Evolutionary conservation across 2,329 filamentous ascomycete genomes (phyloP), one percentile per base, ranked within the genome.

Genomic region (Colletotrichum godetiae): DNA sequence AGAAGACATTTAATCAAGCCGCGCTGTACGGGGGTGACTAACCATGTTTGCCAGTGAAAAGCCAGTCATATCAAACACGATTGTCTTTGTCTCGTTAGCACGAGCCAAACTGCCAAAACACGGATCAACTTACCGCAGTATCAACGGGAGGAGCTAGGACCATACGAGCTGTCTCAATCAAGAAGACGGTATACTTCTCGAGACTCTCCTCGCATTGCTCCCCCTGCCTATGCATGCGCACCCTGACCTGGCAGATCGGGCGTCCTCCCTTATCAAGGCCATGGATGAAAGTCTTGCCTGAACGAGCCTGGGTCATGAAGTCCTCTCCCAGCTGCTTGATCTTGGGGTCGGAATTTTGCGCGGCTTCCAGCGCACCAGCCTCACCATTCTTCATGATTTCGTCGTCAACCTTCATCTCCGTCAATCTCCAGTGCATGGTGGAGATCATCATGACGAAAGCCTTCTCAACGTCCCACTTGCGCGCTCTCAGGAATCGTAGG

Each of bases 1-100:
- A 79, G 78, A 46, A 67, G 75, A 49, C 11, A 31, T 13, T 13
- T 49, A 7, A n/a, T 8, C 3, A 10, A 22, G 56, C 49, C 10
- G 56, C 8, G 19, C 59, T 35, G 62, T 24, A 22, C 27, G 49
- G 5, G 19, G 15, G 57, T 19, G 19, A 78, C 86, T 80, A 84
- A 92, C 91, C 97, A 99, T 98, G 83, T 99, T 99, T 19, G 95
- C 93, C 85, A 98, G 88, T 22, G 93, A 94, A 82, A 98, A 98
- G 75, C 92, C 91, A 8, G 94, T 97, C 94, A 99, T 96, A 82
- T 99, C 97, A 80, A 99, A 99, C 59, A 99, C 85, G 75, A 99
- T 91, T 55, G 94, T 97, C 94, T 97, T 72, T 8, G 62, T 57
- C 27, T 8, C 10, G 13, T 75, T 33, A 75, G 73, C 24, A 31